Percentiles rank a stretch among this genome's conserved stretches.
Evolutionary conservation across 305 asterid genomes (phyloP).

Genomic region (Euphrasia arctica): DNA sequence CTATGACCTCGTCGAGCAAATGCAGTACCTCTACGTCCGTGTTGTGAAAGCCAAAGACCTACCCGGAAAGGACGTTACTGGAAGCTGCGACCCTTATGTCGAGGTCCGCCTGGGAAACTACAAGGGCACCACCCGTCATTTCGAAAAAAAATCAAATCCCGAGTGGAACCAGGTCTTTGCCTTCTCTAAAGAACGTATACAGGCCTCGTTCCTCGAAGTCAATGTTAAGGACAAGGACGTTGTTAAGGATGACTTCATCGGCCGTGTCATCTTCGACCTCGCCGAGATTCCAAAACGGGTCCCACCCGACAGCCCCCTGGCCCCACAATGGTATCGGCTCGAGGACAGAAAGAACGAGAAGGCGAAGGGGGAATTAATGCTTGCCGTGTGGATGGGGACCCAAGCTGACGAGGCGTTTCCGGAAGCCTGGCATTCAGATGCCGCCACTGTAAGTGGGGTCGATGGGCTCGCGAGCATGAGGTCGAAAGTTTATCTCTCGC

Average conservation of each 20-base stretch:
- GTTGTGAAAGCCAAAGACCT: slow-evolving; percentile 72
- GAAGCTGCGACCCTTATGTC: slow-evolving; percentile 64
- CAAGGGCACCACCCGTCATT: slow-evolving; percentile 75
- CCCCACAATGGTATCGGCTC: slow-evolving; percentile 74
- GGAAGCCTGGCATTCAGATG: slow-evolving; percentile 81
- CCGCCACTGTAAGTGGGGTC: slow-evolving; percentile 62
- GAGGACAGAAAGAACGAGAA: slow-evolving; percentile 61
- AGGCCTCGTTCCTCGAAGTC: slow-evolving; percentile 62
- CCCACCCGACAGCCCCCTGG: slow-evolving; percentile 77
- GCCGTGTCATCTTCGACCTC: slow-evolving; percentile 57
- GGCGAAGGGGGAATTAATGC: slow-evolving; percentile 63
- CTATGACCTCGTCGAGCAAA: slow-evolving; percentile 80
- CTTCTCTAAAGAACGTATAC: slow-evolving; percentile 69
- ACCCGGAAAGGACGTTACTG: slow-evolving; percentile 59
- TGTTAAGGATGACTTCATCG: slow-evolving; percentile 61
- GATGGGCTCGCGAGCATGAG: slow-evolving; percentile 57
- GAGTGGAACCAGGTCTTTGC: slow-evolving; percentile 78
- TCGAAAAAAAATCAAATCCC: slow-evolving; percentile 68
- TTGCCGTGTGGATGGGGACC: slow-evolving; percentile 84
- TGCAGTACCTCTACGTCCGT: slow-evolving; percentile 77
- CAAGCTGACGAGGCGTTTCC: slow-evolving; percentile 83
- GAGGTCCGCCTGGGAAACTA: slow-evolving; percentile 73
- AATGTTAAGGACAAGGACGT: slow-evolving; percentile 61
- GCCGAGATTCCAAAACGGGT: slow-evolving; percentile 69
- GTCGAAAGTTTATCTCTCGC: slow-evolving; percentile 67